Percentiles rank a stretch among this genome's conserved stretches.
Evolutionary conservation across 2,329 filamentous ascomycete genomes (phyloP).

Genomic region (Talaromyces sp.): DNA sequence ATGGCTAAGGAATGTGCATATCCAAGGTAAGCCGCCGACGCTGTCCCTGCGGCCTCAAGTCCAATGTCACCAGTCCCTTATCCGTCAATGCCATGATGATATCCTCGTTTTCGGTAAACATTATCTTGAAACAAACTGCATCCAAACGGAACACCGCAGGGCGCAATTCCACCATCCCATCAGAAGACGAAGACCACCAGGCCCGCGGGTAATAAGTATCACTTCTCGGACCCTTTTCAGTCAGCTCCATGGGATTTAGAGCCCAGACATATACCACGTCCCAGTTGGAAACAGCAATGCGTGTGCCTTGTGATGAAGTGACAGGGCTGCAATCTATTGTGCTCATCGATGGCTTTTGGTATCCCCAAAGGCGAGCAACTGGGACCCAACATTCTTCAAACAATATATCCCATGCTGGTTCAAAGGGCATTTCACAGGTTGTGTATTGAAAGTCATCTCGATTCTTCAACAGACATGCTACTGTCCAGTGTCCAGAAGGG

Average conservation of each 20-base stretch:
- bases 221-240: slow-evolving; percentile 16
- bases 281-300: slow-evolving; percentile 39
- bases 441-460: neutral
- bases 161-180: slow-evolving; percentile 23
- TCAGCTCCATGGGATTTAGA: slow-evolving; percentile 31
- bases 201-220: slow-evolving; percentile 27
- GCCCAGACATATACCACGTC: slow-evolving; percentile 37
- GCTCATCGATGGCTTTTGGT: slow-evolving; percentile 23
- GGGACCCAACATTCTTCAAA: slow-evolving; percentile 23
- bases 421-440: slow-evolving; percentile 9
- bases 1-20: neutral
- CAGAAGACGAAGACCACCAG: slow-evolving; percentile 14
- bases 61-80: slow-evolving; percentile 34
- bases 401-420: slow-evolving; percentile 18
- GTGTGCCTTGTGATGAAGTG: slow-evolving; percentile 28
- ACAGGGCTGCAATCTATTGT: slow-evolving; percentile 35
- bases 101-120: slow-evolving; percentile 30
- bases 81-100: slow-evolving; percentile 38
- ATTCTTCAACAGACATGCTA: slow-evolving; percentile 32
- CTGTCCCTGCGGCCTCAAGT: slow-evolving; percentile 25
- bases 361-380: slow-evolving; percentile 32
- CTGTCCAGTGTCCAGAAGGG: slow-evolving; percentile 26
- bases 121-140: slow-evolving; percentile 34
- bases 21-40: slow-evolving; percentile 15
- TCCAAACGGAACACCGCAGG: slow-evolving; percentile 28